Base-by-base conservation (phyloP, 2,329 filamentous ascomycete species). In the Waltergamsia citrina region DNA sequence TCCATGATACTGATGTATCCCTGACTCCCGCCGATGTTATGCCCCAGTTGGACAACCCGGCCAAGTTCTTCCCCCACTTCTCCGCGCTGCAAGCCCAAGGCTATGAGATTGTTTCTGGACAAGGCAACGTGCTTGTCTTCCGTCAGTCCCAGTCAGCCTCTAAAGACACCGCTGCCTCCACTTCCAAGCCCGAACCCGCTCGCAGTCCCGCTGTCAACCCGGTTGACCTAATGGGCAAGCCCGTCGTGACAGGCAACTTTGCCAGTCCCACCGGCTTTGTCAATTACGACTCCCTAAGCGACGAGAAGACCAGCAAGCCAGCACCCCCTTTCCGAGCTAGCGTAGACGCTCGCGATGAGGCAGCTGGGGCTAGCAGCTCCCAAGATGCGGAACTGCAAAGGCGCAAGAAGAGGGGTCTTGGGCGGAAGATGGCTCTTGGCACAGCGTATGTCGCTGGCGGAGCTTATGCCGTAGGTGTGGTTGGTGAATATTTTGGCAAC, bases 261-360 rank as follows among this genome's bases (percentile, higher is more conserved):
- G 73, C 74, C 14, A 77, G 71, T 22, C 76, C 77, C 2, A 81
- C 76, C 2, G 77, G 75, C 1, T 81, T 77, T 45, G 70, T 81
- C 28, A 79, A 78, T 42, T 72, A 78, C 42, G 70, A 78, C 39
- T 48, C 42, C n/a, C 43, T 50, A 29, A 51, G 54, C 7, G 51
- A 48, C 25, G 35, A 39, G n/a, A 29, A 38, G 3, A 26, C 34
- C 12, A 41, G 50, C 11, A 56, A 54, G 37, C 54, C 52, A 4
- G 45, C 50, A 8, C 52, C 59, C 10, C 52, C 58, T 22, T 60
- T 64, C 49, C 33, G 36, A 22, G 62, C 63, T 25, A 59, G 58
- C 38, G 61, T 63, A 32, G 56, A 67, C 34, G 57, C 65, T 7
- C 53, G 57, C 6, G 56, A 62, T 15, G 62, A 71, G 34, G 65